Conservation (phyloP, 805 yeast genomes). For the Saccharomycopsis malanga region DNA sequence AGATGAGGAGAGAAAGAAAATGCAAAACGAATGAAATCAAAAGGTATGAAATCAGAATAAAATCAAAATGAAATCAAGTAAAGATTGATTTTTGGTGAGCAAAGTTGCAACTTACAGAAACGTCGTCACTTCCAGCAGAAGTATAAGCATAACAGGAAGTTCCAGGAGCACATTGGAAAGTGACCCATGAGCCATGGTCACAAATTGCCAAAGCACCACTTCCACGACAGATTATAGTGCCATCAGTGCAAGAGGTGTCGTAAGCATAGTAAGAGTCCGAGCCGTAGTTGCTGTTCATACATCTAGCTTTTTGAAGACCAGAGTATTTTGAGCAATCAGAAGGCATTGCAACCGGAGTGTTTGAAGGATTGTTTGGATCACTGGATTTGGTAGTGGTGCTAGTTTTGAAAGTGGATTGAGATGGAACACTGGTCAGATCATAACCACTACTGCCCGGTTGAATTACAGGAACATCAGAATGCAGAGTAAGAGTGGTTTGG, state of each 20-base stretch:
- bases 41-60: no score
- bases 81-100: slow-evolving; percentile 26
- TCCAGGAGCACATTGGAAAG: slow-evolving; percentile 50
- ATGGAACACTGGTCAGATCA: no score
- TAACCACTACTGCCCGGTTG: no score
- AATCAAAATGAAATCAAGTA: no score
- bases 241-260: slow-evolving; percentile 35
- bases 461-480: no score
- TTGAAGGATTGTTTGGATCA: no score
- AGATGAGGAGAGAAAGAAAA: no score
- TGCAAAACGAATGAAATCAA: no score
- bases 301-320: slow-evolving; percentile 37
- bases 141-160: slow-evolving; percentile 54
- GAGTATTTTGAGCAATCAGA: slow-evolving; percentile 25
- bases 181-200: slow-evolving; percentile 51
- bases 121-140: slow-evolving; percentile 31
- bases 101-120: slow-evolving; percentile 45
- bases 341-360: slow-evolving; percentile 1
- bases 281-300: slow-evolving; percentile 42
- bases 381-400: background rate
- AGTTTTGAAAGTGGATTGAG: background rate
- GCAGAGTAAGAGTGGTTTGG: no score
- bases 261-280: slow-evolving; percentile 23
- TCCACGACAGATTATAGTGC: slow-evolving; percentile 45
- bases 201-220: slow-evolving; percentile 51